Percentiles rank a stretch among this genome's conserved stretches.
Conservation (phyloP, 305 asterid species). For the Fraxinus greggii region DNA sequence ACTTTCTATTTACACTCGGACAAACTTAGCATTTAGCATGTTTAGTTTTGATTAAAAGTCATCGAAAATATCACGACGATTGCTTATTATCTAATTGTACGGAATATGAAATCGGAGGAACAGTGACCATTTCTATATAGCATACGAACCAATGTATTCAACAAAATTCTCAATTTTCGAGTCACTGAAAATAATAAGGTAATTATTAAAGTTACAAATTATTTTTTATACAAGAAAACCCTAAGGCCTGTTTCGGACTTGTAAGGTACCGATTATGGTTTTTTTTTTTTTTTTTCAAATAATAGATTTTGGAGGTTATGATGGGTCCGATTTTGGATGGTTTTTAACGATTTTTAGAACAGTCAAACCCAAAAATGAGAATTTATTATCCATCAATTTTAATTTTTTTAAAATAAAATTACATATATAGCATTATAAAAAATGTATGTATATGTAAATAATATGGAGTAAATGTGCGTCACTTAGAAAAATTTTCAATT, state of each 20-base stretch:
- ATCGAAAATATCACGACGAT: neutral
- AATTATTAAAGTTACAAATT: too few species aligned
- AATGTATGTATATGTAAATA: neutral
- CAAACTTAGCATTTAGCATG: too few species aligned
- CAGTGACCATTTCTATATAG: too few species aligned
- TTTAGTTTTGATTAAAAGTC: too few species aligned
- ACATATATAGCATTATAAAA: neutral
- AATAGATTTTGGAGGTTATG: neutral
- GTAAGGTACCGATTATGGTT: neutral
- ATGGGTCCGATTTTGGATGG: too few species aligned
- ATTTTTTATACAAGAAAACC: neutral
- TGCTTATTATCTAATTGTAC: neutral
- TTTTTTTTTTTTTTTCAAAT: too few species aligned
- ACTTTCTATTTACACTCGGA: too few species aligned
- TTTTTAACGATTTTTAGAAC: neutral
- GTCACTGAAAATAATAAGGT: neutral
- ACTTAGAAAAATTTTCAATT: neutral
- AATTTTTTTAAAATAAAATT: too few species aligned
- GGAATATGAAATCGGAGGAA: too few species aligned
- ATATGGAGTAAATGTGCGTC: neutral
- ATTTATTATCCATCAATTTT: too few species aligned
- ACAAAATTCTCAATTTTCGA: neutral
- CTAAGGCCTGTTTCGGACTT: neutral
- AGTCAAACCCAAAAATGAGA: neutral
- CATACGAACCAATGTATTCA: neutral